Evolutionary conservation across 495 filamentous ascomycete species (phyloP), one percentile per base, ranked within the genome.

Genomic region (Penicillium turbatum): DNA sequence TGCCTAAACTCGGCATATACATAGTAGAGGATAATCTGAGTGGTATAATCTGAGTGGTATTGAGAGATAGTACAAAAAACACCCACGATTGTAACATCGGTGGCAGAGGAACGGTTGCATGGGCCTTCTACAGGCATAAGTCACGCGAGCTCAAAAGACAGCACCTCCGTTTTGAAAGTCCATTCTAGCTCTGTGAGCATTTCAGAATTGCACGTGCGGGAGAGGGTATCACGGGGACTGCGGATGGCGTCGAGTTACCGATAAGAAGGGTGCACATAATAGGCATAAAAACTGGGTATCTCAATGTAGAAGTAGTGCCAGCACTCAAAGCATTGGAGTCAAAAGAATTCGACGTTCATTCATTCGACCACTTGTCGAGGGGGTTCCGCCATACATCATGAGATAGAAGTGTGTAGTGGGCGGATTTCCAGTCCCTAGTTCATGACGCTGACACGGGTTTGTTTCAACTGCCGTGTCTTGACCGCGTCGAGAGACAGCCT

Each of bases 31-130:
- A 41, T 51, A 12, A 36, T 43, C 39, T 51, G n/a, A 35, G 30
- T 41, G 37, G 38, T 42, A 42, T 51, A 12, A 36, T 43, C 39
- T 51, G n/a, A 35, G 30, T 41, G 37, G 38, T 42, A 42, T 51
- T 51, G 13, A 51, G 16, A n/a, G 32, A 16, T 32, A 24, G 38
- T 43, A 43, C 21, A 42, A 30, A 21, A 51, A 12, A 11, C 29
- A 43, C 42, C 19, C 11, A 43, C 21, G 11, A 7, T 24, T 51
- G 19, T 39, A 51, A 31, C 39, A 19, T 43, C 0, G 30, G 24
- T 30, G 24, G 47, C 24, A 27, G 32, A 35, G 38, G 43, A 8
- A 36, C 11, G 24, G n/a, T 35, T 43, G 17, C 30, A 43, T 36
- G 27, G 31, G 36, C 29, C 12, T 42, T 40, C 6, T 50, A 21